Conservation (phyloP, 2,329 filamentous ascomycete genomes). For the Ascochyta rabiei region DNA sequence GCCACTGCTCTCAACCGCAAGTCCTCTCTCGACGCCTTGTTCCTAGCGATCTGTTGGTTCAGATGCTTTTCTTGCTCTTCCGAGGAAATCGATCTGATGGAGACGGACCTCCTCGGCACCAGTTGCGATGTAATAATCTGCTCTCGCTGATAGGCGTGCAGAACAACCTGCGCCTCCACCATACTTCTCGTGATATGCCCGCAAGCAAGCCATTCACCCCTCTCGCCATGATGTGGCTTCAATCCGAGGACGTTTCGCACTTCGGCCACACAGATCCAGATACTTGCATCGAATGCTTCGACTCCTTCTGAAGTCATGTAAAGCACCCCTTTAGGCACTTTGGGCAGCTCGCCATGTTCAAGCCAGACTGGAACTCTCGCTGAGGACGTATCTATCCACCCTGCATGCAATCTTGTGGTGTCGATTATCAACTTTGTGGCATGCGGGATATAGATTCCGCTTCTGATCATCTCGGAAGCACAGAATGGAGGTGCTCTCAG, state of each 20-base stretch:
- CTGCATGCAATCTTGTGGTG: neutral
- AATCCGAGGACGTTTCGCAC: constrained; percentile 5
- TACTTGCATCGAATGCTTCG: neutral
- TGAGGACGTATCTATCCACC: neutral
- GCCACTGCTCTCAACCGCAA: neutral
- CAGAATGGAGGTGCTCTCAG: neutral
- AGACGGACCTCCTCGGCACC: neutral
- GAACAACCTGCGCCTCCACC: neutral
- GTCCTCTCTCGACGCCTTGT: neutral
- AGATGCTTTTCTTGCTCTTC: constrained; percentile 1
- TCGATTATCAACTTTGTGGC: neutral
- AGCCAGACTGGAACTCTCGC: constrained; percentile 13
- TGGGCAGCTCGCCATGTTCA: neutral
- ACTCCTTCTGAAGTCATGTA: constrained; percentile 1
- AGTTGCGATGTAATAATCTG: neutral
- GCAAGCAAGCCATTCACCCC: constrained; percentile 20
- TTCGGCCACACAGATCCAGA: constrained; percentile 19
- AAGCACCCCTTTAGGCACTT: constrained; percentile 2
- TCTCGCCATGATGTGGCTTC: neutral
- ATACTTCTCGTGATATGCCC: constrained; percentile 2
- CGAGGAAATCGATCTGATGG: neutral
- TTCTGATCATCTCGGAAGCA: neutral
- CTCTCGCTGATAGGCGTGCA: neutral
- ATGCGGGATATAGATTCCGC: neutral
- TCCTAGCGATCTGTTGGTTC: neutral